Base-by-base conservation (phyloP, 2,329 filamentous ascomycete genomes). In the Stromatinia cepivora region DNA sequence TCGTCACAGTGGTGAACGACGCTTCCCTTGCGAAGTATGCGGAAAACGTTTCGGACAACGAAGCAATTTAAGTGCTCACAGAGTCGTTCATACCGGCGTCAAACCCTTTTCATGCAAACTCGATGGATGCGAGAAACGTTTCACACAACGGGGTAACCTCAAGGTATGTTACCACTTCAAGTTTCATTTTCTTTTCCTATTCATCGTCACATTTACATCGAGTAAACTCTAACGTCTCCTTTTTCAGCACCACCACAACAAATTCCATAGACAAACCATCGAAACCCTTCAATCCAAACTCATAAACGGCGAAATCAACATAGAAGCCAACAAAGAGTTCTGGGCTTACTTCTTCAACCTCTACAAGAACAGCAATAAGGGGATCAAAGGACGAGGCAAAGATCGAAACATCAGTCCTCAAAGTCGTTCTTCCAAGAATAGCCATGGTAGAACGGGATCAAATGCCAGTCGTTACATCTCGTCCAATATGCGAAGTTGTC, bases 361-460 rank as follows among this genome's bases (percentile, higher is more conserved):
- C n/a, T 97, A 97, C 85, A 97, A 97, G 83, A 96, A 98, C 81
- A 94, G 91, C 81, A 98, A 98, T 85, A 97, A 97, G 80, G 95
- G 95, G 1, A 97, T 98, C 83, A 98, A 97, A 81, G 95, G 95
- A 15, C 89, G 95, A 58, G 95, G 95, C 56, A 95, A 94, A 78
- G 92, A 94, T 75, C 85, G 92, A 69, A 88, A 88, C 70, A 90
- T 93, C 67, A 78, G 73, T 22, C 65, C 71, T 4, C 71, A 66
- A 64, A 39, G 25, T 57, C 65, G 54, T 34, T 50, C 45, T 36
- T 50, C 34, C 7, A 67, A 15, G n/a, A 57, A 22, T 11, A 28
- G 39, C 11, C 61, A 42, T 34, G 28, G 20, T 4, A 57, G 52
- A 8, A 22, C 25, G 6, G 52, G 65, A 6, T 62, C 65, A 13